Percentiles rank a stretch among this genome's conserved stretches.
These are phyloP conservation scores for Umbelopsis sp. DNA, from an alignment of 192 early-diverging fungal species.

Conservation along the genomic window DNA sequence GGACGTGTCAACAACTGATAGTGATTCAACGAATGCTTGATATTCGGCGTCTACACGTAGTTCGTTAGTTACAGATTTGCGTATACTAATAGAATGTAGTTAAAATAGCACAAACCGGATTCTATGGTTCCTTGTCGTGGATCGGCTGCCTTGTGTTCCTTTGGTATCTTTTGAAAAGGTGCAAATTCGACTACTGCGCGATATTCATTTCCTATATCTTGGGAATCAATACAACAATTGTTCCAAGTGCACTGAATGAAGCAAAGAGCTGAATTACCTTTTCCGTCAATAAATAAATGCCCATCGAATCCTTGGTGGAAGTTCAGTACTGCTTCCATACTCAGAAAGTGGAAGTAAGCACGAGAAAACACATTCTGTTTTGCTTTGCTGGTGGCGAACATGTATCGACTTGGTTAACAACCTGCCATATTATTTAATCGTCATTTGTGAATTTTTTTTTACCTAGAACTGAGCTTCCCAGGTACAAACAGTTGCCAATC, in stretches of 20 bases:
- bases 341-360: conserved; percentile 77
- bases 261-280: conserved; percentile 38
- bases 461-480: conserved; percentile 80
- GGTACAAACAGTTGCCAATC: conserved; percentile 60
- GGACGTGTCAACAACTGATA: conserved; percentile 45
- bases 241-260: conserved; percentile 7
- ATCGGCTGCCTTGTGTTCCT: conserved; percentile 63
- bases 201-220: conserved; percentile 59
- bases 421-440: neutral
- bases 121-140: conserved; percentile 79
- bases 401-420: neutral
- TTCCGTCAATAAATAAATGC: conserved; percentile 71
- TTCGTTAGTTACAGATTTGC: neutral
- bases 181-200: conserved; percentile 81
- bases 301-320: conserved; percentile 80
- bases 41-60: conserved; percentile 68
- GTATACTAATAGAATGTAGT: neutral
- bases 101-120: conserved; percentile 44
- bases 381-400: conserved; percentile 55
- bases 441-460: neutral
- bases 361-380: conserved; percentile 73
- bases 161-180: conserved; percentile 73
- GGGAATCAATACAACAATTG: conserved; percentile 6
- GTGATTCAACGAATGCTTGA: conserved; percentile 67
- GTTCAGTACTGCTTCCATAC: conserved; percentile 62